A percentile compares a stretch with the other conserved stretches of the same genome.
These are phyloP conservation scores for Gastrolobium villosum DNA, from an alignment of 306 rosid species.

Conservation along the genomic window DNA sequence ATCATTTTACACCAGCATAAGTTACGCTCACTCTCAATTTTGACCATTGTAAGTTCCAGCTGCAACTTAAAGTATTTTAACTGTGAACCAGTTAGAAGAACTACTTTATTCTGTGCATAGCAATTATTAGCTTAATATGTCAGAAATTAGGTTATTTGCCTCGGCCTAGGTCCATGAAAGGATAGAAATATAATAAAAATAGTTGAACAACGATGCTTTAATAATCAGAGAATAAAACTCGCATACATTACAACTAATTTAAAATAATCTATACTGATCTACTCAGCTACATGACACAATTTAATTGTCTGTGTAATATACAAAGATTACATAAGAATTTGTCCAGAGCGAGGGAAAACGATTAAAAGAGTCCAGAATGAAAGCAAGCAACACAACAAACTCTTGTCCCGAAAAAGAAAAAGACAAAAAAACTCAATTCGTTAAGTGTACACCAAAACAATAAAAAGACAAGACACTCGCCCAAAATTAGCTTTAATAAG, in stretches of 20 bases:
- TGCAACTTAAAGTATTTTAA: no score
- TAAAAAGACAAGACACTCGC: slow-evolving; percentile 14
- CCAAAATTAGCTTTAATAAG: not conserved
- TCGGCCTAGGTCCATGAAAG: no score
- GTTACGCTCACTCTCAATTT: no score
- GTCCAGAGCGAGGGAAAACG: slow-evolving; percentile 2
- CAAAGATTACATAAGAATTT: slow-evolving; percentile 8
- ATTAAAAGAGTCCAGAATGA: slow-evolving; percentile 7
- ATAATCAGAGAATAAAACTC: no score
- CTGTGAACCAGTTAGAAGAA: no score
- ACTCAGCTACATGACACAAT: not conserved
- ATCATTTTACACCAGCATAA: no score
- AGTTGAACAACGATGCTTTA: no score
- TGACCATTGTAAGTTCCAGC: no score
- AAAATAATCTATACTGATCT: not conserved
- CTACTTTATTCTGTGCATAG: no score
- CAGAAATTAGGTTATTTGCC: no score
- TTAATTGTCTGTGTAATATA: not conserved
- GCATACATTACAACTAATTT: not conserved
- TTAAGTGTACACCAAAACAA: slow-evolving; percentile 41
- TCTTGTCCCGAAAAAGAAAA: slow-evolving; percentile 10
- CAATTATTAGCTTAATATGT: no score
- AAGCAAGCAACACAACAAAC: slow-evolving; percentile 46
- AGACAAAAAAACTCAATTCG: not conserved
- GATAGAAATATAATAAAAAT: no score